Evolutionary conservation across 345 rosid species (phyloP).

Genomic region (Hypericum androsaemum): DNA sequence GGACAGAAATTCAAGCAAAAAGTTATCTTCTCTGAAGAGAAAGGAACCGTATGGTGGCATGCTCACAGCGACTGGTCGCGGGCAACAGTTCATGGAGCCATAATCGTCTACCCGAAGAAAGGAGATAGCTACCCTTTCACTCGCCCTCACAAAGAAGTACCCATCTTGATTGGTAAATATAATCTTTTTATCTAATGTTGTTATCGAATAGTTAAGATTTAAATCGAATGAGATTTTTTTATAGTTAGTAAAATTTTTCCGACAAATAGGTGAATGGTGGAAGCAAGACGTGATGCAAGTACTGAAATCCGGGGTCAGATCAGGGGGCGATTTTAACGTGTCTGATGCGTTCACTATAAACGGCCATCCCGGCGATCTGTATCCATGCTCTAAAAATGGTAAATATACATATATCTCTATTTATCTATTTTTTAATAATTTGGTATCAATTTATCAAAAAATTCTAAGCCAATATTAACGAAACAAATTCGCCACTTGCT

Average conservation of each 20-base stretch:
- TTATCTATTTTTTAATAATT: too few relatives aligned
- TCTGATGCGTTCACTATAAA: slow-evolving; percentile 35
- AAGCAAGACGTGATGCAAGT: slow-evolving; percentile 11
- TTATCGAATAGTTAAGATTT: background rate
- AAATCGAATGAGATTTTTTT: too few relatives aligned
- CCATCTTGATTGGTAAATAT: background rate
- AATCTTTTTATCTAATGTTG: background rate
- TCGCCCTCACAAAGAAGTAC: slow-evolving; percentile 2
- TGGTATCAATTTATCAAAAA: too few relatives aligned
- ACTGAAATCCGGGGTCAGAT: background rate
- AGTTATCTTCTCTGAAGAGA: slow-evolving; percentile 20
- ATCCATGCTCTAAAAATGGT: slow-evolving; percentile 21
- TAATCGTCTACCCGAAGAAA: slow-evolving; percentile 20
- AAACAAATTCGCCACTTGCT: too few relatives aligned
- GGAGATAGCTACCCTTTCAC: slow-evolving; percentile 22
- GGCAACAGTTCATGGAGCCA: slow-evolving; percentile 34
- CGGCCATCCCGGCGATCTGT: slow-evolving; percentile 40
- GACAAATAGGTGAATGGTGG: slow-evolving; percentile 11
- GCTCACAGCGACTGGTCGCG: slow-evolving; percentile 34
- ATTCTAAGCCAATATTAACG: too few relatives aligned
- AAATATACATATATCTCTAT: too few relatives aligned
- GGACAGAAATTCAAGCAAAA: slow-evolving; percentile 15
- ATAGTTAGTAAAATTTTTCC: too few relatives aligned
- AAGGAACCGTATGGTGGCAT: slow-evolving; percentile 40
- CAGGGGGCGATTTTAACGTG: slow-evolving; percentile 10